Evolutionary conservation across 495 filamentous ascomycete genomes (phyloP).

Genomic region (Aspergillus mulundensis): DNA sequence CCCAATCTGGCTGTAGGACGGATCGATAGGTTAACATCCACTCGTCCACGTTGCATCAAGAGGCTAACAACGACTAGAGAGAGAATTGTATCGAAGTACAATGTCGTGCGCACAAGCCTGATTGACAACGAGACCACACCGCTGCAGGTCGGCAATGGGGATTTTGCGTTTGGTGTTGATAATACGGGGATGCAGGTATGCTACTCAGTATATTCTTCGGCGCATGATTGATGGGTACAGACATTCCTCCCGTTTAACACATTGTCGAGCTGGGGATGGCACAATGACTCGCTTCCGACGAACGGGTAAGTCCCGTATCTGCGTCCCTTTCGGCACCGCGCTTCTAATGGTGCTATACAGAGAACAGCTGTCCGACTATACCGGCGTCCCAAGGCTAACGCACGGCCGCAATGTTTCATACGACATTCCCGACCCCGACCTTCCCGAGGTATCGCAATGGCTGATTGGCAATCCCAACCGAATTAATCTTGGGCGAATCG

Average conservation of each 20-base stretch:
- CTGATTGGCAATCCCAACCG: conserved; percentile 17
- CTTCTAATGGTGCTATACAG: too few relatives aligned
- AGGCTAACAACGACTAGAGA: neutral
- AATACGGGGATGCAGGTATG: conserved; percentile 18
- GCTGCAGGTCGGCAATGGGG: conserved; percentile 18
- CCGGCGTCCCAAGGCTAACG: conserved; percentile 9
- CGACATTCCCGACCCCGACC: conserved; percentile 15
- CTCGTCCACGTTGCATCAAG: neutral
- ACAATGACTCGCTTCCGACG: conserved; percentile 14
- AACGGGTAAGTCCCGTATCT: conserved; percentile 7
- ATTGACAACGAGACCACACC: conserved; percentile 17
- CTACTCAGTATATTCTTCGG: neutral
- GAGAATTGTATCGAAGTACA: conserved; percentile 12
- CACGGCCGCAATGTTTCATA: conserved; percentile 18
- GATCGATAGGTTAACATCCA: neutral
- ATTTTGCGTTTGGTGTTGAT: conserved; percentile 18
- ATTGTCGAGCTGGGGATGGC: conserved; percentile 18
- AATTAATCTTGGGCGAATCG: conserved; percentile 16
- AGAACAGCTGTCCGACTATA: conserved; percentile 11
- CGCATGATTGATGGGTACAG: too few relatives aligned
- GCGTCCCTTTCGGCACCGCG: too few relatives aligned
- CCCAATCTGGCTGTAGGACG: neutral
- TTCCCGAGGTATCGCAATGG: conserved; percentile 16
- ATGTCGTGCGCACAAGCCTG: conserved; percentile 13
- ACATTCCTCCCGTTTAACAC: conserved; percentile 18